Evolutionary conservation across 768 basidiomycete genomes (phyloP), one percentile per base, ranked within the genome.

Genomic region (Amanita pallidorosea): DNA sequence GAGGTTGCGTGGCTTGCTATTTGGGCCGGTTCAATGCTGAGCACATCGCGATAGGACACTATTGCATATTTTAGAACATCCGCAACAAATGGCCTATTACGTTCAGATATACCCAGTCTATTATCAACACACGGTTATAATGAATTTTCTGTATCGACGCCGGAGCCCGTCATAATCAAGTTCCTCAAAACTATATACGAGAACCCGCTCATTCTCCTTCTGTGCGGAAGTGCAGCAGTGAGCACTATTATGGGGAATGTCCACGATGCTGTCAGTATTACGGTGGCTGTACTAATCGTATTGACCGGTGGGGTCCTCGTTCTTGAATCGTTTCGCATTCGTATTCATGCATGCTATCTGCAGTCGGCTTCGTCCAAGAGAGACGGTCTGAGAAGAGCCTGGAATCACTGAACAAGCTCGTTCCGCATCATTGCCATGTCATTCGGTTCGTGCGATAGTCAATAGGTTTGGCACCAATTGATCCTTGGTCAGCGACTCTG

Each of bases 101-200:
- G 75, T 25, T 66, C 79, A 15, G 75, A 81, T 47, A 75, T 95
- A 34, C 70, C 80, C 2, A 67, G 71, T 22, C 71, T 94, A 20
- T 80, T 82, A 31, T 74, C 75, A 23, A 70, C 68, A 2, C 79
- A 91, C 56, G 92, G 92, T 2, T 94, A 90, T 64, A 98, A 98
- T 69, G 94, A 98, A 66, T 97, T 97, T 63, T 80, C 88, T 1
- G 88, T 97, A 11, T 76, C 79, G 0, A 70, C 85, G 0, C 82
- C 90, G 2, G 92, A 96, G 60, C 85, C 89, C 1, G 65, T 84
- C 7, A 67, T 85, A 36, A 66, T 93, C 61, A 96, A 96, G 67
- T 97, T 97, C 63, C 82, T 84, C 12, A 93, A 94, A 65, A 94
- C 88, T 33, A 92, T 98, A 45, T 96, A 94, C 65, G 94, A 97